A percentile compares a stretch with the other conserved stretches of the same genome.
These are phyloP conservation scores for Penicillium robsamsonii DNA, from an alignment of 495 filamentous ascomycete species.

Conservation along the genomic window DNA sequence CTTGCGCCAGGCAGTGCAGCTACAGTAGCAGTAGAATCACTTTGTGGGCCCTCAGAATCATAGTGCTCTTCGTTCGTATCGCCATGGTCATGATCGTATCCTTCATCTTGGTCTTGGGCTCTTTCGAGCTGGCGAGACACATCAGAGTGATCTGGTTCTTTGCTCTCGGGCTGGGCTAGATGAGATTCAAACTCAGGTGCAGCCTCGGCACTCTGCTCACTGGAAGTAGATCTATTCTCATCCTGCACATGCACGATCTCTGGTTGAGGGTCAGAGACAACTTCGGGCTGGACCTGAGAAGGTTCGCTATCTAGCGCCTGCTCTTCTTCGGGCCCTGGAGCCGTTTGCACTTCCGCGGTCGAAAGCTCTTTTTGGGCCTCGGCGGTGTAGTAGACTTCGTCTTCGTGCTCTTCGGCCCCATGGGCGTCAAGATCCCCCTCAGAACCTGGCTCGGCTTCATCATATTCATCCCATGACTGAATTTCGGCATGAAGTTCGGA, in stretches of 20 bases:
- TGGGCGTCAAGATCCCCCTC: slow-evolving; percentile 15
- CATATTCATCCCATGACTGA: slow-evolving; percentile 38
- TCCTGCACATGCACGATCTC: slow-evolving; percentile 11
- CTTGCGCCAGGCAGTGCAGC: slow-evolving; percentile 17
- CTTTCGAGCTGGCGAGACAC: neutral
- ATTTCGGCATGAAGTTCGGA: slow-evolving; percentile 56
- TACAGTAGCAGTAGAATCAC: slow-evolving; percentile 36
- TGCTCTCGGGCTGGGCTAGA: slow-evolving; percentile 1
- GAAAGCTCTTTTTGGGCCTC: slow-evolving; percentile 11
- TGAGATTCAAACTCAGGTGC: neutral
- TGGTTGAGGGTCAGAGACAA: neutral
- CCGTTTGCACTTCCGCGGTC: neutral
- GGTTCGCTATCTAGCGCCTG: slow-evolving; percentile 1
- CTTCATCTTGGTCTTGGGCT: slow-evolving; percentile 15
- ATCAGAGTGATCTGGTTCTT: neutral
- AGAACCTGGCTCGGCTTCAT: slow-evolving; percentile 27
- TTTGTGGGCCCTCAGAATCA: slow-evolving; percentile 31
- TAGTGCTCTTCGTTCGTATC: slow-evolving; percentile 21
- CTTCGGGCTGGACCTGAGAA: slow-evolving; percentile 9
- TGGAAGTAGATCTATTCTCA: neutral
- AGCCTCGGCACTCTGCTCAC: neutral
- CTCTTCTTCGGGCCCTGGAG: neutral
- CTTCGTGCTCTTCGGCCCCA: slow-evolving; percentile 11
- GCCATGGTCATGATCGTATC: slow-evolving; percentile 6
- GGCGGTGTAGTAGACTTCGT: slow-evolving; percentile 8